phyloP scores from a whole-genome alignment of 176 grass and related monocot species.

The Melocanna baccifera region DNA sequence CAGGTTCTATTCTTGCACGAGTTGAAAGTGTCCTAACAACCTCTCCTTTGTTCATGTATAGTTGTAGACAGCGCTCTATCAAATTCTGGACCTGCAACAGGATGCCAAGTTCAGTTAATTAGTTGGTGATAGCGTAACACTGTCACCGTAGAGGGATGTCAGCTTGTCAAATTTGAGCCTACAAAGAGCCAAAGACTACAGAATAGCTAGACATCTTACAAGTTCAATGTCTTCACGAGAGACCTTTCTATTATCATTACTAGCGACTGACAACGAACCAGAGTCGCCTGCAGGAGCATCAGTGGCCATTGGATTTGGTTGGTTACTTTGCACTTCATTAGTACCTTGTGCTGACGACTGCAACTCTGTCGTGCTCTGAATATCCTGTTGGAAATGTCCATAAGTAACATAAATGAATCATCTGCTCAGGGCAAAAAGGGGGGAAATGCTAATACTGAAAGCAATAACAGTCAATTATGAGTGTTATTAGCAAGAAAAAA shows the following conservation, averaged over 20 bases:
- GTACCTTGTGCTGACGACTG: conserved; percentile 56
- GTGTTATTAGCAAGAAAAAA: conserved; percentile 8
- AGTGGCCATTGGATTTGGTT: conserved; percentile 47
- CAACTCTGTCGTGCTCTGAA: conserved; percentile 70
- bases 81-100: conserved; percentile 93
- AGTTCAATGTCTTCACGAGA: conserved; percentile 96
- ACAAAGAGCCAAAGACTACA: neutral
- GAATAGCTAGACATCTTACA: conserved; percentile 44
- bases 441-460: neutral
- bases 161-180: neutral
- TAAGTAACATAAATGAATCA: conserved; percentile 17
- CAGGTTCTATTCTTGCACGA: conserved; percentile 96
- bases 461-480: conserved; percentile 14
- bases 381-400: conserved; percentile 55
- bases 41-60: conserved; percentile 98
- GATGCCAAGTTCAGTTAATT: conserved; percentile 23
- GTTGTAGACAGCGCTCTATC: conserved; percentile 91
- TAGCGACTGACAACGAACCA: conserved; percentile 55
- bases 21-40: conserved; percentile 82
- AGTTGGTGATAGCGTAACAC: conserved; percentile 6
- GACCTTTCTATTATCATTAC: conserved; percentile 85
- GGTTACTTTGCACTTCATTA: conserved; percentile 69
- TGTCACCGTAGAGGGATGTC: neutral
- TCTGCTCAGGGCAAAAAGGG: neutral
- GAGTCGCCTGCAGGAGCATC: conserved; percentile 67